phyloP scores from a whole-genome alignment of 2,329 filamentous ascomycete species.

The Xylariales sp. region DNA sequence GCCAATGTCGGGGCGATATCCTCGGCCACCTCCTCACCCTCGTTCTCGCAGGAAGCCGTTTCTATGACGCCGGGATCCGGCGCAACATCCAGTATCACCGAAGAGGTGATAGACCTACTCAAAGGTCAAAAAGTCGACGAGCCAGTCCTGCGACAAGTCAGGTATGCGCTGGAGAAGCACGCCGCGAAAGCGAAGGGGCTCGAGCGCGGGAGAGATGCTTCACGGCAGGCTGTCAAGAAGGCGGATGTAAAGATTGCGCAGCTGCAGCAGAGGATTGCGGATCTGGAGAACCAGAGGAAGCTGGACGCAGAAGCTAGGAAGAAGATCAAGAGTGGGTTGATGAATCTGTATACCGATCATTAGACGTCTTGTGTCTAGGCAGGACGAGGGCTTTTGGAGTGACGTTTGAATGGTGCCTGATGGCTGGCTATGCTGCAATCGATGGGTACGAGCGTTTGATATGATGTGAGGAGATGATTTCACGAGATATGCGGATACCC shows the following conservation, averaged over 20 bases:
- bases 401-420: too few species aligned
- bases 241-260: slow-evolving; percentile 47
- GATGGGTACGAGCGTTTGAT: too few species aligned
- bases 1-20: slow-evolving; percentile 14
- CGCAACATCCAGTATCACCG: slow-evolving; percentile 28
- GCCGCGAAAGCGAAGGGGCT: slow-evolving; percentile 57
- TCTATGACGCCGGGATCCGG: slow-evolving; percentile 11
- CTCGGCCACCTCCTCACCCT: slow-evolving; percentile 10
- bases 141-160: slow-evolving; percentile 32
- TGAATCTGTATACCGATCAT: slow-evolving; percentile 26
- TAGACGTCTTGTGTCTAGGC: too few species aligned
- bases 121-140: slow-evolving; percentile 35
- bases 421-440: too few species aligned
- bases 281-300: slow-evolving; percentile 33
- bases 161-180: slow-evolving; percentile 46
- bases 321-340: slow-evolving; percentile 32
- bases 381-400: too few species aligned
- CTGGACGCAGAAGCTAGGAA: slow-evolving; percentile 29
- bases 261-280: slow-evolving; percentile 32
- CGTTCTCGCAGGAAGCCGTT: slow-evolving; percentile 9
- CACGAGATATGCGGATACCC: too few species aligned
- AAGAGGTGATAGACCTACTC: slow-evolving; percentile 47
- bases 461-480: too few species aligned
- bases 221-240: slow-evolving; percentile 54
- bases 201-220: slow-evolving; percentile 60